Conservation (phyloP, 805 yeast species). For the Lipomyces japonicus region DNA sequence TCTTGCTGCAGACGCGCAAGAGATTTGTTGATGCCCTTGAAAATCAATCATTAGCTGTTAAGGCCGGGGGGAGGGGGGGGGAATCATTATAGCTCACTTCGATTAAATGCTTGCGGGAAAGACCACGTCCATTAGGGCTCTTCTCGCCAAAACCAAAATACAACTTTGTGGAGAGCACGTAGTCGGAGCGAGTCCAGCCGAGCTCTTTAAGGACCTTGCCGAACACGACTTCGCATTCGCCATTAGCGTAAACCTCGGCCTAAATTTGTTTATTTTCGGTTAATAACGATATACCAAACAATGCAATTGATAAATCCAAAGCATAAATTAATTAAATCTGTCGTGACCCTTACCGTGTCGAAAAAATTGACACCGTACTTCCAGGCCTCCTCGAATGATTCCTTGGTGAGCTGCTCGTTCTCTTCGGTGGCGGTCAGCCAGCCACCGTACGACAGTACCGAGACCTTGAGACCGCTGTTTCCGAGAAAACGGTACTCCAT, state of each 20-base stretch:
- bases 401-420: constrained; percentile 30
- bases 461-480: constrained; percentile 36
- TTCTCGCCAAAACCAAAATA: constrained; percentile 34
- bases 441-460: constrained; percentile 37
- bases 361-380: constrained; percentile 36
- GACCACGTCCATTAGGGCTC: constrained; percentile 34
- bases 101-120: constrained; percentile 36
- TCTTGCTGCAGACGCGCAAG: constrained; percentile 35
- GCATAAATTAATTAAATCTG: neutral
- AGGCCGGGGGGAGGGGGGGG: too few species aligned
- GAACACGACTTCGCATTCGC: constrained; percentile 34
- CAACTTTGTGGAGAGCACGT: constrained; percentile 36
- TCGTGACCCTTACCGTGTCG: constrained; percentile 32
- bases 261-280: neutral
- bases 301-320: neutral
- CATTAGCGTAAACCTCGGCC: constrained; percentile 34
- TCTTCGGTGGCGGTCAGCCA: constrained; percentile 36
- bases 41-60: too few species aligned
- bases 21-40: constrained; percentile 34
- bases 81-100: constrained; percentile 21
- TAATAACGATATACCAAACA: neutral
- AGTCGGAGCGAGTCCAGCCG: constrained; percentile 36
- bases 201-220: constrained; percentile 35
- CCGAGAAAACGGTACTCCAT: constrained; percentile 37
- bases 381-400: constrained; percentile 35